Evolutionary conservation across 805 yeast species (phyloP), one percentile per base, ranked within the genome.

Genomic region (Nematodospora valgi): DNA sequence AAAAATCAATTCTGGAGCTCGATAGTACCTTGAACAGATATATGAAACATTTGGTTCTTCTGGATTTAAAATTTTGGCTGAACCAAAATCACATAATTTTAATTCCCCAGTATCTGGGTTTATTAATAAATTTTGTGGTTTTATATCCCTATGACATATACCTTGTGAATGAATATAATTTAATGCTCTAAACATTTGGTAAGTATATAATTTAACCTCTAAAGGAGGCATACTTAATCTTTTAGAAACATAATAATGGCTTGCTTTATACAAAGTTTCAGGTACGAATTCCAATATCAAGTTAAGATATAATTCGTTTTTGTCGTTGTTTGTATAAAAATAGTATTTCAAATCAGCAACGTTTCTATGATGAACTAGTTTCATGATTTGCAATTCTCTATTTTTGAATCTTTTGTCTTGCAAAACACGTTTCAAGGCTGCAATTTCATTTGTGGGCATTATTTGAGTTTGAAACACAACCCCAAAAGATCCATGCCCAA

Each of bases 401-500:
- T 86, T 86, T 58, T 93, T 85, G 74, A 89, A 93, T 31, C 98
- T 70, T 54, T 82, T 86, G 62, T 93, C 99, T 58, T 93, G 98
- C 17, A 91, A 71, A n/a, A 93, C 99, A 48, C 95, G 77, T 62
- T 93, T 93, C 55, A 93, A 87, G 33, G 98, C 98, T 13, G 91
- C 94, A 27, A 79, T 74, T 49, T 81, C 85, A 41, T 83, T 79
- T 15, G 83, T 72, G 12, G 91, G 88, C 41, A 76, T 54, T 25
- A 93, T 68, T 40, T 76, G 79, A 5, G 96, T 87, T 47, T 86
- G 93, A 56, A 87, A 88, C n/a, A 93, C 98, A 22, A 88, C 89
- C 2, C 98, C 98, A 65, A 93, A 93, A n/a, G 98, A 89, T 8
- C 98, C 98, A 60, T 86, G 94, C n/a, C 98, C 98, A 27, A 91